A percentile compares a stretch with the other conserved stretches of the same genome.
phyloP scores from a whole-genome alignment of 2,329 filamentous ascomycete genomes.

The Chaetomium strumarium region DNA sequence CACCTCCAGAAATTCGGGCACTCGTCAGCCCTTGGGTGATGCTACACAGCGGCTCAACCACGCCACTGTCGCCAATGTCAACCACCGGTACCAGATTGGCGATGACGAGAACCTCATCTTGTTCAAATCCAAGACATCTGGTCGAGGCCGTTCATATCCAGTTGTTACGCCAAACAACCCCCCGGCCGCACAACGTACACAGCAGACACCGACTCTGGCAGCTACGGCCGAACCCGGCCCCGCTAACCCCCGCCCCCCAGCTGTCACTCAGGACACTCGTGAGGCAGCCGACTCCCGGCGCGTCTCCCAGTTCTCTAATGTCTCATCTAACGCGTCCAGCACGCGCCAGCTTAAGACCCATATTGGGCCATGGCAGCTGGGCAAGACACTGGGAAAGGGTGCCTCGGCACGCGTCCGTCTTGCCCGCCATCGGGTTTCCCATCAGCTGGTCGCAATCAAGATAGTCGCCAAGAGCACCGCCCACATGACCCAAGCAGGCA shows the following conservation, averaged over 20 bases:
- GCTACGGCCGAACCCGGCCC: background rate
- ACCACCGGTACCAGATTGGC: conserved; percentile 9
- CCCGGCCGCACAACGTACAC: conserved; percentile 6
- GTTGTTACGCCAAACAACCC: background rate
- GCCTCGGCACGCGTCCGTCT: conserved; percentile 83
- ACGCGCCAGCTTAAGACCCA: conserved; percentile 53
- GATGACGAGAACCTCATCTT: conserved; percentile 12
- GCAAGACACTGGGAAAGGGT: conserved; percentile 81
- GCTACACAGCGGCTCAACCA: conserved; percentile 28
- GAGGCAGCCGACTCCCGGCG: conserved; percentile 30
- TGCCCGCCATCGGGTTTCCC: conserved; percentile 72
- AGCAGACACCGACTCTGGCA: background rate
- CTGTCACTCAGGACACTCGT: conserved; percentile 29
- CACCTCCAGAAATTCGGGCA: conserved; percentile 13
- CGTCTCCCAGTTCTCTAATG: conserved; percentile 35
- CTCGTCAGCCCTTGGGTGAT: conserved; percentile 29
- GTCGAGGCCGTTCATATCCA: conserved; percentile 15
- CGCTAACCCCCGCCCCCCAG: conserved; percentile 26
- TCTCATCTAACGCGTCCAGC: conserved; percentile 31
- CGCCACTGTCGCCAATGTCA: conserved; percentile 16
- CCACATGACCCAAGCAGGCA: conserved; percentile 76
- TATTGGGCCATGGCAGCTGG: conserved; percentile 91
- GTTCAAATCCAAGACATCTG: conserved; percentile 13
- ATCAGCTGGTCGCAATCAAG: conserved; percentile 85
- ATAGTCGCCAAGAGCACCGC: conserved; percentile 84